Conservation (phyloP, 352 stramenopile genomes). For the Thalassiosira livingstoniorum region DNA sequence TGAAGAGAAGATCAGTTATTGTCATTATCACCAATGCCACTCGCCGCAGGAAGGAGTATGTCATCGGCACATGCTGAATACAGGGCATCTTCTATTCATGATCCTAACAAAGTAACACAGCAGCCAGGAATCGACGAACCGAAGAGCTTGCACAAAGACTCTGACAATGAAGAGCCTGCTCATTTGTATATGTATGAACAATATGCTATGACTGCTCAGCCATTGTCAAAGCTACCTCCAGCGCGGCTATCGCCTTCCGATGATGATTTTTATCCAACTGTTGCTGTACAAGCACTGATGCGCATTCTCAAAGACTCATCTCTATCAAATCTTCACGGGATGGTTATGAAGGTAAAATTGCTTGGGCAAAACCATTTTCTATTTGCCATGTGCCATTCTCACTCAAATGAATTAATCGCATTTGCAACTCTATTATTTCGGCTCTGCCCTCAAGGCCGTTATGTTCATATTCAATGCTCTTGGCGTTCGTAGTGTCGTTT, state of each 20-base stretch:
- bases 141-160: conserved; percentile 40
- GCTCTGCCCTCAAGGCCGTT: conserved; percentile 85
- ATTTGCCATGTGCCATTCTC: not conserved
- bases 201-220: conserved; percentile 85
- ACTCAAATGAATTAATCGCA: not conserved
- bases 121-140: conserved; percentile 14
- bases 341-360: conserved; percentile 91
- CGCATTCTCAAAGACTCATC: conserved; percentile 95
- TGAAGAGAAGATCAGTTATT: conserved; percentile 37
- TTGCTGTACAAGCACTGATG: conserved; percentile 96
- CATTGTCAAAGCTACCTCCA: conserved; percentile 74
- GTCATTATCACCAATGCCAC: conserved; percentile 30
- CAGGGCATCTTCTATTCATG: conserved; percentile 4
- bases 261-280: conserved; percentile 97
- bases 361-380: not conserved
- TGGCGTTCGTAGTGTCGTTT: conserved; percentile 93
- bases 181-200: conserved; percentile 88
- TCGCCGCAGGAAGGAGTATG: conserved; percentile 23
- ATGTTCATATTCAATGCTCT: conserved; percentile 99
- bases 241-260: conserved; percentile 79
- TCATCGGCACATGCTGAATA: conserved; percentile 38
- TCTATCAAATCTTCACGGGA: conserved; percentile 94
- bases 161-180: conserved; percentile 80
- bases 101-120: conserved; percentile 18
- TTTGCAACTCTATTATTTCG: not conserved